Conservation (phyloP, 495 filamentous ascomycete genomes). For the Wilcoxina mikolae region DNA sequence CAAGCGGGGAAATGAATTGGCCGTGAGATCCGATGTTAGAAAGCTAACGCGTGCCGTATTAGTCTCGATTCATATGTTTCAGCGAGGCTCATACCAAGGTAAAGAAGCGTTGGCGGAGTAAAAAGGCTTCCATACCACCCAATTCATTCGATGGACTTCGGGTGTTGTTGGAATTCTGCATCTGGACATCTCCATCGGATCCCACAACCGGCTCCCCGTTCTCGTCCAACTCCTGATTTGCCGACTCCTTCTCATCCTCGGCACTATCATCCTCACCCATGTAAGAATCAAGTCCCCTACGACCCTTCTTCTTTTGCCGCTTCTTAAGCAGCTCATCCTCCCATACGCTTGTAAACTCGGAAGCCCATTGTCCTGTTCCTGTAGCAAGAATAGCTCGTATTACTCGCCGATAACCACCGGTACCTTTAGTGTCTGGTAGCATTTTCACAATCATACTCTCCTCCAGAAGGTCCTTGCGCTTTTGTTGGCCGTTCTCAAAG, state of each 20-base stretch:
- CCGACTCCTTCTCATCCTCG: constrained; percentile 30
- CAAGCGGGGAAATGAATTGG: constrained; percentile 37
- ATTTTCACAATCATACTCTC: constrained; percentile 41
- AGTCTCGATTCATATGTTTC: constrained; percentile 11
- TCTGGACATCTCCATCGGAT: constrained; percentile 33
- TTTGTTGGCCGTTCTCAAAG: constrained; percentile 30
- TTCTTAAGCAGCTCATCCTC: constrained; percentile 49
- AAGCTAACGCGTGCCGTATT: constrained; percentile 32
- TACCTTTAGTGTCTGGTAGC: constrained; percentile 31
- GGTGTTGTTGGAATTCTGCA: constrained; percentile 23
- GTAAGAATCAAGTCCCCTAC: constrained; percentile 31
- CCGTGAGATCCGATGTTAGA: constrained; percentile 36
- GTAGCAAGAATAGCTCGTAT: constrained; percentile 52
- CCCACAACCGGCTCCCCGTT: constrained; percentile 19
- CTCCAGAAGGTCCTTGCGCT: constrained; percentile 26
- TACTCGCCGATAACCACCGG: constrained; percentile 38
- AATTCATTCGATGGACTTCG: constrained; percentile 18
- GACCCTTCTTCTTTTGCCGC: constrained; percentile 39
- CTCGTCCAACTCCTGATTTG: constrained; percentile 6
- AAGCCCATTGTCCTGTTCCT: constrained; percentile 34
- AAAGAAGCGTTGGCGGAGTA: constrained; percentile 32
- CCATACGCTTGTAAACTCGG: constrained; percentile 48
- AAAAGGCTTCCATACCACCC: constrained; percentile 33
- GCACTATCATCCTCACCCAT: constrained; percentile 33
- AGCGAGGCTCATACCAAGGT: constrained; percentile 26